A percentile compares a stretch with the other conserved stretches of the same genome.
These are phyloP conservation scores for Nannizziopsis arthrosporioides DNA, from an alignment of 2,329 filamentous ascomycete species.

Conservation along the genomic window DNA sequence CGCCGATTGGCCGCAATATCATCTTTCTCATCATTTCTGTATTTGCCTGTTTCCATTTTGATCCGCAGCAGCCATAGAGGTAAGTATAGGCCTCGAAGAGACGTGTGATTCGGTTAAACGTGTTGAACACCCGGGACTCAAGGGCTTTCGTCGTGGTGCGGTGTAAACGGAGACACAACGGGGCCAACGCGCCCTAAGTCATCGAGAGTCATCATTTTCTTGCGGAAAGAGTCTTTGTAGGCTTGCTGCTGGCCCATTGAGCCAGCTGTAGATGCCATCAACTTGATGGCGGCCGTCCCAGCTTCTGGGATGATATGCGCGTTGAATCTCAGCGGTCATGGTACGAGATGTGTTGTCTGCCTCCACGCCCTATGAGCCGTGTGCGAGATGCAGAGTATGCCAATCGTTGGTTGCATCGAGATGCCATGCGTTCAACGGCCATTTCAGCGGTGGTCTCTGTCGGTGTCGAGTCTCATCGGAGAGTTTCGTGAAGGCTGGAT, in stretches of 20 bases:
- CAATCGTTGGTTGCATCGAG: too few relatives aligned
- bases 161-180: conserved; percentile 3
- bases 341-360: too few relatives aligned
- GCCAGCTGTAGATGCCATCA: conserved; percentile 6
- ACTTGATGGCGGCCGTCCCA: not conserved
- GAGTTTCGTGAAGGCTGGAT: too few relatives aligned
- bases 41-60: conserved; percentile 1
- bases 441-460: too few relatives aligned
- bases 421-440: too few relatives aligned
- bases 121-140: not conserved
- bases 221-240: conserved; percentile 1
- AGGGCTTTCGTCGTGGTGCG: conserved; percentile 1
- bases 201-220: conserved; percentile 7
- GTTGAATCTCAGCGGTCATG: not conserved
- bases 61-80: not conserved
- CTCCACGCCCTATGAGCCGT: too few relatives aligned
- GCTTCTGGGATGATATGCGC: not conserved
- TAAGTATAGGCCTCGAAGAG: not conserved
- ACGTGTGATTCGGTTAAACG: not conserved
- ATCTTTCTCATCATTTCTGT: not conserved
- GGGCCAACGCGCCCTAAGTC: conserved; percentile 1
- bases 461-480: too few relatives aligned
- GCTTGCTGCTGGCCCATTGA: conserved; percentile 1
- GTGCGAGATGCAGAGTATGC: too few relatives aligned
- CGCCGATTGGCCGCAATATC: not conserved